A percentile compares a stretch with the other conserved stretches of the same genome.
Evolutionary conservation across 768 basidiomycete species (phyloP).

Genomic region (Dacryopinax primogenitus): DNA sequence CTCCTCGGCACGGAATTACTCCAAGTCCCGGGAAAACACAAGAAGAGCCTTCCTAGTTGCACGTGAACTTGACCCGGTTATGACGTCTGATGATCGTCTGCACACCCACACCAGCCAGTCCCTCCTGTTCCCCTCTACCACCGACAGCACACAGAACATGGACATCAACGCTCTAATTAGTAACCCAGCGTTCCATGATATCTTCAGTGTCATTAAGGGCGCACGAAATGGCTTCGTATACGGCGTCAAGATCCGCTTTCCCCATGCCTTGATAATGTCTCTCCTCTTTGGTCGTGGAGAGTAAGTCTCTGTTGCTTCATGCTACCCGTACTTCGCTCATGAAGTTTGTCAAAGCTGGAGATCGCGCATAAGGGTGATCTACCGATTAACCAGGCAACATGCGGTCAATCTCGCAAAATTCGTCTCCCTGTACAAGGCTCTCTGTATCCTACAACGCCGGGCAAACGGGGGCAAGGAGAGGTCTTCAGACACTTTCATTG

Average conservation of each 20-base stretch:
- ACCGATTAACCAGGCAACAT: slow-evolving; percentile 77
- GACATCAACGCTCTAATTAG: slow-evolving; percentile 14
- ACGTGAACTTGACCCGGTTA: neutral
- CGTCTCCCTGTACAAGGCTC: slow-evolving; percentile 81
- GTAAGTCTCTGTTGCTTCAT: slow-evolving; percentile 39
- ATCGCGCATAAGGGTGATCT: slow-evolving; percentile 53
- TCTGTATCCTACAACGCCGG: slow-evolving; percentile 71
- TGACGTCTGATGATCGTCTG: too few species aligned
- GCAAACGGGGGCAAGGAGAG: slow-evolving; percentile 71
- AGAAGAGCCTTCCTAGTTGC: too few species aligned
- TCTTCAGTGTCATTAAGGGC: slow-evolving; percentile 86
- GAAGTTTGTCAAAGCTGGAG: slow-evolving; percentile 43
- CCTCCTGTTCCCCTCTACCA: neutral
- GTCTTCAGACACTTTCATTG: slow-evolving; percentile 73
- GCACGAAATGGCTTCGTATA: slow-evolving; percentile 83
- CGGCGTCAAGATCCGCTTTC: slow-evolving; percentile 78
- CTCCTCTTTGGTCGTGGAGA: slow-evolving; percentile 84
- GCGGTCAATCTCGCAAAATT: slow-evolving; percentile 87
- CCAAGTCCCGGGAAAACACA: too few species aligned
- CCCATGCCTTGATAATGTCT: slow-evolving; percentile 94
- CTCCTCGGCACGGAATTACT: too few species aligned
- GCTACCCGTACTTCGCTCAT: neutral
- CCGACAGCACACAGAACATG: neutral
- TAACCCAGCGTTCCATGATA: slow-evolving; percentile 73
- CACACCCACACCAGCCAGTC: too few species aligned